phyloP scores from a whole-genome alignment of 1,284 basidiomycete genomes.

The Malassezia equina region DNA sequence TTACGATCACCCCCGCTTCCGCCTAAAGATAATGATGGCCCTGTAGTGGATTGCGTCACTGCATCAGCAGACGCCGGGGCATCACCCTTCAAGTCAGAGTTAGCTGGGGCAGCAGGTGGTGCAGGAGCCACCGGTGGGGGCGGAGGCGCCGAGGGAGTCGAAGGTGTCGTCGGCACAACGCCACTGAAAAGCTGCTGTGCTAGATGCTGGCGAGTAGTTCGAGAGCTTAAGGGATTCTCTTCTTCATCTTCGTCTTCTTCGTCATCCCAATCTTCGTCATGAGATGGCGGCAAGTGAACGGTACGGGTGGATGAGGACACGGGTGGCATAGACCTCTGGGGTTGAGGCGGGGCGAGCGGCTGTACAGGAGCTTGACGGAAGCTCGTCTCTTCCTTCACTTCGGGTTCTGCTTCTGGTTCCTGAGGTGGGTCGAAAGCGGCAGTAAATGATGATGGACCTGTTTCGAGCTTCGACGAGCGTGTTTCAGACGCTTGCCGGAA shows the following conservation, averaged over 20 bases:
- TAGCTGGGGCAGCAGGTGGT: constrained; percentile 18
- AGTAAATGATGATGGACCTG: background rate
- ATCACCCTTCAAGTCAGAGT: background rate
- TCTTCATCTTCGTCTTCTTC: constrained; percentile 44
- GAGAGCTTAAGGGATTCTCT: constrained; percentile 36
- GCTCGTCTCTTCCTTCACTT: background rate
- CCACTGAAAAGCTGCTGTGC: constrained; percentile 45
- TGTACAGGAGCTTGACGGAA: background rate
- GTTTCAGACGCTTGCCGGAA: background rate
- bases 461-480: background rate
- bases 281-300: constrained; percentile 30
- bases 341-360: background rate
- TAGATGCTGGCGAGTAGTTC: constrained; percentile 42
- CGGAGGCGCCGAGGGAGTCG: constrained; percentile 34
- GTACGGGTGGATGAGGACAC: constrained; percentile 18
- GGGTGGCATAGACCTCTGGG: constrained; percentile 22
- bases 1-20: constrained; percentile 52
- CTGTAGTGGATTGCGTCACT: background rate
- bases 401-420: background rate
- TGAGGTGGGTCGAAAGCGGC: background rate
- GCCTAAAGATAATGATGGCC: constrained; percentile 25
- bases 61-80: background rate
- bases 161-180: constrained; percentile 31
- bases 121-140: constrained; percentile 38
- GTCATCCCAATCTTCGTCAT: constrained; percentile 44